phyloP scores from a whole-genome alignment of 2,329 filamentous ascomycete genomes.

The Fusarium sp. region DNA sequence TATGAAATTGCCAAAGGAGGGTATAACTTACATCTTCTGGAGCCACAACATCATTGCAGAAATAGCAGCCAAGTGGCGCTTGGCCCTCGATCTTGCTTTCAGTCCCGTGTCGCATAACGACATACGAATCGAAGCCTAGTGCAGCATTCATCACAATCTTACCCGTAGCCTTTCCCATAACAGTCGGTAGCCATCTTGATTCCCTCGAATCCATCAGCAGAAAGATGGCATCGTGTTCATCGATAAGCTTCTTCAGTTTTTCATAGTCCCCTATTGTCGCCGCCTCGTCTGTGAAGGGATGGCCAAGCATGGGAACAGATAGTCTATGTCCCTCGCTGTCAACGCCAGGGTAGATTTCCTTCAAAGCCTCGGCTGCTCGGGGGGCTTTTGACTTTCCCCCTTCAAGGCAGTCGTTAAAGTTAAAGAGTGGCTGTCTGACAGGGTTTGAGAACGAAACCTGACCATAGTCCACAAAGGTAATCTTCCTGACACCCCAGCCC shows the following conservation, averaged over 20 bases:
- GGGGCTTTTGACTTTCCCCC: conserved; percentile 86
- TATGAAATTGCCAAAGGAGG: background rate
- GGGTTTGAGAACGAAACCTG: conserved; percentile 96
- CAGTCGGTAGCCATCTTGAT: conserved; percentile 91
- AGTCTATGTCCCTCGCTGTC: conserved; percentile 82
- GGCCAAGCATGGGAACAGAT: conserved; percentile 94
- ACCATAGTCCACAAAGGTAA: conserved; percentile 95
- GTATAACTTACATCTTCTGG: conserved; percentile 80
- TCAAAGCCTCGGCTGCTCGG: conserved; percentile 80
- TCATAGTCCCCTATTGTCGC: conserved; percentile 79
- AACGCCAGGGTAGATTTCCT: conserved; percentile 89
- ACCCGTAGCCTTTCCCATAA: conserved; percentile 91
- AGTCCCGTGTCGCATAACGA: conserved; percentile 94
- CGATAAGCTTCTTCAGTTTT: conserved; percentile 76
- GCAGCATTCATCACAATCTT: conserved; percentile 98
- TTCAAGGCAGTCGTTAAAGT: conserved; percentile 85
- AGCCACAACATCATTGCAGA: conserved; percentile 97
- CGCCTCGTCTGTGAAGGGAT: conserved; percentile 78
- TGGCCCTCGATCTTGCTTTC: conserved; percentile 64
- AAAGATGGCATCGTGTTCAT: conserved; percentile 90
- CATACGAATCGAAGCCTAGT: conserved; percentile 94
- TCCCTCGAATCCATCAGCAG: conserved; percentile 97
- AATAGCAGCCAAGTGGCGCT: conserved; percentile 89
- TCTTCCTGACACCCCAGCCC: conserved; percentile 94
- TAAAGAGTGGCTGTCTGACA: conserved; percentile 91